Conservation (phyloP, 2,329 filamentous ascomycete genomes). For the Seiridium unicorne region DNA sequence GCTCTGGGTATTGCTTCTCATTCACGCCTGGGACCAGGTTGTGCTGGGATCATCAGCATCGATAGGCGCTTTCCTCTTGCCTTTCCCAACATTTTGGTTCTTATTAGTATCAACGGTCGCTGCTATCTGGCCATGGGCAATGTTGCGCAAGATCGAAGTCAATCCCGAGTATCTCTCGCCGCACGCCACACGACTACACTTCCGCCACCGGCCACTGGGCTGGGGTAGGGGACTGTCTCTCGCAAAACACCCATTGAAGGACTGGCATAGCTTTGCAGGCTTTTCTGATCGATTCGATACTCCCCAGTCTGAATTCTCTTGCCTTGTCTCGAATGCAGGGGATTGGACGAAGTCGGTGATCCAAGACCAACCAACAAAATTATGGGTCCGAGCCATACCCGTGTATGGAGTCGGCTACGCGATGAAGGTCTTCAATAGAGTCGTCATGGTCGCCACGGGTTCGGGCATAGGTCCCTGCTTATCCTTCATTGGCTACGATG, state of each 20-base stretch:
- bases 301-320: constrained; percentile 51
- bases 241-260: constrained; percentile 61
- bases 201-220: constrained; percentile 60
- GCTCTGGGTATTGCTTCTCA: not conserved
- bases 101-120: constrained; percentile 63
- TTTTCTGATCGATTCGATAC: constrained; percentile 55
- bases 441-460: constrained; percentile 69
- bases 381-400: constrained; percentile 70
- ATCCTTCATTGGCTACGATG: constrained; percentile 55
- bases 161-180: constrained; percentile 66
- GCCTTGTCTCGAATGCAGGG: constrained; percentile 72
- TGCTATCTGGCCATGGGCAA: constrained; percentile 71
- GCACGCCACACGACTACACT: constrained; percentile 72
- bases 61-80: constrained; percentile 23
- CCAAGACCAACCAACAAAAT: constrained; percentile 51
- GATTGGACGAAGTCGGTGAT: constrained; percentile 73
- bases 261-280: constrained; percentile 77
- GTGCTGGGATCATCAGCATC: not conserved
- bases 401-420: constrained; percentile 68
- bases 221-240: constrained; percentile 59
- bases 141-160: constrained; percentile 66
- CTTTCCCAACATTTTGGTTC: constrained; percentile 62
- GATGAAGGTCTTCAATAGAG: constrained; percentile 61
- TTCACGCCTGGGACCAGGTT: not conserved
- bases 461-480: constrained; percentile 72